Evolutionary conservation across 345 rosid genomes (phyloP), one percentile per base, ranked within the genome.

Genomic region (Brassica nigra): DNA sequence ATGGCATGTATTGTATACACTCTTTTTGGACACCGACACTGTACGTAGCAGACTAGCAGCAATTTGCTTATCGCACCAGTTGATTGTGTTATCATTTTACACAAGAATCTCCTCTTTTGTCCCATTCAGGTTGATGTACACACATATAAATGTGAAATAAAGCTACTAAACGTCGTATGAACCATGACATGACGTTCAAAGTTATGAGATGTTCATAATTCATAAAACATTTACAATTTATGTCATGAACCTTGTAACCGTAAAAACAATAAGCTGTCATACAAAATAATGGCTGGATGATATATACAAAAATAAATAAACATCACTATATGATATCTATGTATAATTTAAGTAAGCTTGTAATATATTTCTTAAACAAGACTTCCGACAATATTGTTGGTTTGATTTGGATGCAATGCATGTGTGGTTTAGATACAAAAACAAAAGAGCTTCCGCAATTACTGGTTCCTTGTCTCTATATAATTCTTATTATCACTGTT

Each of bases 371-470:
- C 47, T 33, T n/a, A 23, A 71, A 55, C 67, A 55, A 39, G 39
- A 8, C n/a, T 28, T 65, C 67, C 68, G 68, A 78, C 73, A 65
- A 14, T 71, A 57, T 55, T 71, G 16, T 30, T 65, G 67, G 42
- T 55, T 20, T 71, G 16, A 65, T 65, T 37, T 72, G 37, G 62
- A 39, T 78, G 71, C 81, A 57, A 30, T 71, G 81, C 72, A 78
- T 78, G 67, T 71, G 61, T 55, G 58, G 47, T 16, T 55, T 16
- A 64, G 47, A 54, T 44, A 71, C 76, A 63, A 36, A 64, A 54
- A 39, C 6, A 12, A 37, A 39, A 12, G 30, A 71, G 72, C 66
- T 64, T 78, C 39, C 30, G 55, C 49, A 55, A 71, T 12, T 8
- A 39, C 28, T 15, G 4, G 18, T 55, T 71, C 66, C 27, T 78